Conservation (phyloP, 192 early-diverging fungal species). For the Coemansia sp. region DNA sequence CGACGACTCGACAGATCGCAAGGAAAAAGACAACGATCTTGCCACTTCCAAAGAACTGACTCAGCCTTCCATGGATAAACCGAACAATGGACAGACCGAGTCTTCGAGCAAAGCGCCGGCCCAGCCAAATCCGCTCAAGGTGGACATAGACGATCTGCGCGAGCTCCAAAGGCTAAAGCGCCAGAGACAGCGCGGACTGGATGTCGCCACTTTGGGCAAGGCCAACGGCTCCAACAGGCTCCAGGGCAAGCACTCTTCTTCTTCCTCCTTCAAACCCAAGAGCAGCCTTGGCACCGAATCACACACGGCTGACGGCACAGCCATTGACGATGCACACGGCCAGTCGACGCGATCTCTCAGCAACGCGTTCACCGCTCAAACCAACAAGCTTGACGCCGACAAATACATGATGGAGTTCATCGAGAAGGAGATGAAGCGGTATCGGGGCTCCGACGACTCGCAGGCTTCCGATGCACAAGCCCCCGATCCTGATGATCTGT, state of each 20-base stretch:
- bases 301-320: too few relatives aligned
- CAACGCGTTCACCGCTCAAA: constrained; percentile 71
- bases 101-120: too few relatives aligned
- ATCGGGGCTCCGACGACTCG: constrained; percentile 33
- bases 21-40: too few relatives aligned
- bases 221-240: constrained; percentile 27
- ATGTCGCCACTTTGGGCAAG: constrained; percentile 18
- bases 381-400: constrained; percentile 75
- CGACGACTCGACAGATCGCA: constrained; percentile 19
- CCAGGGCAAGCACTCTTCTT: too few relatives aligned
- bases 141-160: constrained; percentile 22
- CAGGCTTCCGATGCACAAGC: neutral
- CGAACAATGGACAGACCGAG: too few relatives aligned
- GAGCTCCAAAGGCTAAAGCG: constrained; percentile 26
- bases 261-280: neutral
- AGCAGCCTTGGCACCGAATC: neutral
- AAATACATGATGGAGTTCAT: constrained; percentile 88
- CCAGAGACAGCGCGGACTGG: constrained; percentile 23
- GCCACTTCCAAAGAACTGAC: too few relatives aligned
- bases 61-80: too few relatives aligned
- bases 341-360: constrained; percentile 49
- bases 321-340: neutral
- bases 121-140: constrained; percentile 30
- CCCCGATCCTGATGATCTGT: constrained; percentile 57
- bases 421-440: constrained; percentile 66